Evolutionary conservation across 192 early-diverging fungal genomes (phyloP), one percentile per base, ranked within the genome.

Genomic region (Physocladia obscura): DNA sequence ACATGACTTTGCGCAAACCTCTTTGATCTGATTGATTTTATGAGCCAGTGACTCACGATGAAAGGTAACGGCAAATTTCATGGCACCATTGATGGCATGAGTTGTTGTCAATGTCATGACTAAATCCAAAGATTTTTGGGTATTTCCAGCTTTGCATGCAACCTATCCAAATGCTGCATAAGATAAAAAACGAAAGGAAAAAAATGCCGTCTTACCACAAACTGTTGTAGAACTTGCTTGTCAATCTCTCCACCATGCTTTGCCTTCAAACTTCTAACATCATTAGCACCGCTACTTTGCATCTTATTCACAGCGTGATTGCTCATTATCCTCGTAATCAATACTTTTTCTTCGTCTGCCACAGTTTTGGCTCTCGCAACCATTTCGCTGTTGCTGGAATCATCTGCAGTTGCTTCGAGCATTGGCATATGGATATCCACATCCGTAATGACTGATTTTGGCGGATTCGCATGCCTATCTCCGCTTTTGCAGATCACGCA

Each of bases 101-200:
- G 88, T 56, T 22, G 77, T 74, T 40, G 78, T 77, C 19, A 96
- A 78, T 74, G 86, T 81, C 11, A 73, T 76, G 13, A 85, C 78
- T 54, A 98, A 69, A 74, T 96, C 96, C 36, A 96, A 67, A 0
- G 91, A 93, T 6, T 93, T 85, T 69, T 94, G 85, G 0, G 82
- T 55, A 35, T 89, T 88, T 32, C 93, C 92, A 1, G 77, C 74
- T 74, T 90, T 92, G 72, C 94, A 95, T 24, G 95, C 90, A 56
- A 62, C 69, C 67, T 77, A 29, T 29, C 8, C 40, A 8, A 44
- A 44, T 44, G n/a, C n/a, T n/a, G n/a, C 11, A 8, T 44, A n/a
- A 44, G n/a, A 44, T n/a, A n/a, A n/a, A 8, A 44, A n/a, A 44
- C n/a, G n/a, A 59, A 59, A 8, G 13, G 15, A 27, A 24, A 29